Evolutionary conservation across 352 stramenopile species (phyloP).

Genomic region (Pythium sukuiense): DNA sequence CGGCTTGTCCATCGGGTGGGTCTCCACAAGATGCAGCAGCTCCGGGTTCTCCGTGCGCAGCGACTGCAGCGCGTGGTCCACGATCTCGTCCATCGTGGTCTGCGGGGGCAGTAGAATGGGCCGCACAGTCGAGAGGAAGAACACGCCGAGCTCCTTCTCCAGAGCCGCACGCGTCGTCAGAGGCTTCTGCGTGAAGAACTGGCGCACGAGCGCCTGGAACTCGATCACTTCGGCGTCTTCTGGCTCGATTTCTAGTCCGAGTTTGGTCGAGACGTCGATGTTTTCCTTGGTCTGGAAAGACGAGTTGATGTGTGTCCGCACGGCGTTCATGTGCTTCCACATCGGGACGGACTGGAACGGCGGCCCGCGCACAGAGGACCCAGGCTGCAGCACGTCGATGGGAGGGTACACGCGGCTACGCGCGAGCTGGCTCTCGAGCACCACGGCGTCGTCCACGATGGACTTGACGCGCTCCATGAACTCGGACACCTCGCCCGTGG

Average conservation of each 20-base stretch:
- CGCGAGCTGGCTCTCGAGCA: constrained; percentile 48
- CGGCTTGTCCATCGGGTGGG: constrained; percentile 41
- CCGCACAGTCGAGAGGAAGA: constrained; percentile 55
- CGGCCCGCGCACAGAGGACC: constrained; percentile 61
- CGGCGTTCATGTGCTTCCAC: constrained; percentile 60
- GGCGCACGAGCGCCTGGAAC: constrained; percentile 63
- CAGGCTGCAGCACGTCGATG: constrained; percentile 62
- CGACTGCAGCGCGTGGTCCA: constrained; percentile 33
- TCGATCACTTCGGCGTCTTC: constrained; percentile 71
- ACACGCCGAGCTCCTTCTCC: constrained; percentile 55
- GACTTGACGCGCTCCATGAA: constrained; percentile 67
- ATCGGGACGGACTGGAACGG: constrained; percentile 76
- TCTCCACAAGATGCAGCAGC: constrained; percentile 52
- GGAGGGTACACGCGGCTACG: constrained; percentile 66
- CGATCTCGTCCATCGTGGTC: constrained; percentile 52
- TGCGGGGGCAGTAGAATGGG: constrained; percentile 41
- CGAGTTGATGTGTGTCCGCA: constrained; percentile 68
- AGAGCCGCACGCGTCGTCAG: constrained; percentile 29
- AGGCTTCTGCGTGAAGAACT: constrained; percentile 71
- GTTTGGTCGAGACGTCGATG: constrained; percentile 51
- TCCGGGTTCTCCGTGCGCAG: constrained; percentile 46
- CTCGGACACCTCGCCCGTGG: constrained; percentile 44
- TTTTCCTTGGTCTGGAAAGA: constrained; percentile 57
- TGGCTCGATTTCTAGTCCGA: constrained; percentile 78
- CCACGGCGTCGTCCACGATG: constrained; percentile 71